Conservation (phyloP, 148 eudicot genomes). For the Rhododendron griersonianum region DNA sequence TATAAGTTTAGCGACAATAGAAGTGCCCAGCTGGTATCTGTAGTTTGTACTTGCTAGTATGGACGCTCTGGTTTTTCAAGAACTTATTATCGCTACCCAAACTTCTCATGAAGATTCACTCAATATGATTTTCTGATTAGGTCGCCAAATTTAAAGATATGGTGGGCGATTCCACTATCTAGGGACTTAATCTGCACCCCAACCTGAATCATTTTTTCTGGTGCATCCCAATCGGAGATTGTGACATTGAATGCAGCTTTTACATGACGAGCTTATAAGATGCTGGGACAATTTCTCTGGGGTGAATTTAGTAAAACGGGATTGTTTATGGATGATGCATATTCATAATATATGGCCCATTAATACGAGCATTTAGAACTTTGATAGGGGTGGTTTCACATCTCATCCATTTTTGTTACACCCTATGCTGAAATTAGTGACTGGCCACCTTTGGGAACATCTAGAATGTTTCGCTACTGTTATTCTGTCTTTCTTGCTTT, state of each 20-base stretch:
- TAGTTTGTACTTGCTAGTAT: not conserved
- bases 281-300: not conserved
- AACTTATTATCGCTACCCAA: not conserved
- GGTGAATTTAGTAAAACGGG: not conserved
- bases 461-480: not conserved
- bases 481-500: slow-evolving; percentile 3
- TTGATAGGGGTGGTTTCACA: not conserved
- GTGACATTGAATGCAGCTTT: not conserved
- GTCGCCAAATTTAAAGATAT: not conserved
- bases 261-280: not conserved
- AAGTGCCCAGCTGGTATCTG: not conserved
- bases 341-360: not conserved
- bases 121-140: not conserved
- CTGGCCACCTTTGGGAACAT: not conserved
- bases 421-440: not conserved
- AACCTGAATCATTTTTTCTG: too few relatives aligned
- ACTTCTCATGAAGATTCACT: not conserved
- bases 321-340: not conserved
- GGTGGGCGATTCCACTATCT: not conserved
- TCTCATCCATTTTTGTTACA: not conserved
- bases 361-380: not conserved
- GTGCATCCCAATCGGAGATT: not conserved
- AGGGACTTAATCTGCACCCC: not conserved
- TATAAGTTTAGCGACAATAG: too few relatives aligned
- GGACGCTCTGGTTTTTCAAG: not conserved